Percentiles rank a stretch among this genome's conserved stretches.
These are phyloP conservation scores for Citrus trifoliata DNA, from an alignment of 345 rosid genomes.

Conservation along the genomic window DNA sequence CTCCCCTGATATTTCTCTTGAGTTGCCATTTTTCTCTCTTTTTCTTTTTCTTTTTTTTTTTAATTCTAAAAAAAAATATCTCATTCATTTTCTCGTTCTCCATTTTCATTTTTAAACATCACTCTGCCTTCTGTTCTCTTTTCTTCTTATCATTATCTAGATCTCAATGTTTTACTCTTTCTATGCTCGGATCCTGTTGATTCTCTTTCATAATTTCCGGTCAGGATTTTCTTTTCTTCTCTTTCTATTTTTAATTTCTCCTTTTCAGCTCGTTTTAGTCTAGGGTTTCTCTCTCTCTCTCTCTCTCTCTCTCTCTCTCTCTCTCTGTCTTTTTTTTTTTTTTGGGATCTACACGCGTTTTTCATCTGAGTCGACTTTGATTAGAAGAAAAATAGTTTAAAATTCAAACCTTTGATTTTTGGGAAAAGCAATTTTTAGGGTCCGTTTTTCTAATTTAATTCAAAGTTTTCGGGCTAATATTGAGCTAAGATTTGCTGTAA, in stretches of 20 bases:
- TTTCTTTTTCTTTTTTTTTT: neutral
- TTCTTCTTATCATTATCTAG: neutral
- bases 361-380: neutral
- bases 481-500: neutral
- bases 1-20: conserved; percentile 36
- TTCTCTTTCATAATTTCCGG: conserved; percentile 31
- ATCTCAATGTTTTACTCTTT: conserved; percentile 37
- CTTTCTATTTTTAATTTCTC: neutral
- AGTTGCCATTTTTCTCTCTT: conserved; percentile 29
- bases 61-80: neutral
- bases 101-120: neutral
- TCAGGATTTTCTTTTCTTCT: conserved; percentile 6
- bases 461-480: neutral
- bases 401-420: neutral
- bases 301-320: neutral
- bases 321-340: neutral
- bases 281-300: neutral
- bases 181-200: conserved; percentile 38
- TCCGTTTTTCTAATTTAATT: neutral
- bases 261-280: neutral
- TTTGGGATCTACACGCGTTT: neutral
- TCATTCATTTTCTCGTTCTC: neutral
- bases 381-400: neutral
- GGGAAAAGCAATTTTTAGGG: conserved; percentile 13
- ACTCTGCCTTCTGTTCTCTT: conserved; percentile 4